Conservation (phyloP, 805 yeast genomes). For the Scheffersomyces ergatensis region DNA sequence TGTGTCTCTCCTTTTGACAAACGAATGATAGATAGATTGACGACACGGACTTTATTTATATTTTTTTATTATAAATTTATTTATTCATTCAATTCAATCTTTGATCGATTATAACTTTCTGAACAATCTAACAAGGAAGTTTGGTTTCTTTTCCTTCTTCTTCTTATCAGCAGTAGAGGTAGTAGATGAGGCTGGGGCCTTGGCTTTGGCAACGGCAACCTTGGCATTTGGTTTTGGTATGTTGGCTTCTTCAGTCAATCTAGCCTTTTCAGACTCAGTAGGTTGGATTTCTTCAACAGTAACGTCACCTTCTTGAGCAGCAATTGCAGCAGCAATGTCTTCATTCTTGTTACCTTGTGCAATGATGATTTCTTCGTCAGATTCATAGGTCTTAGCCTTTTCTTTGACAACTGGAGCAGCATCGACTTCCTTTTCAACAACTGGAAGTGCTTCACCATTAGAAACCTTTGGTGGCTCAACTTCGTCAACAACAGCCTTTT, state of each 20-base stretch:
- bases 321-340: slow-evolving; percentile 32
- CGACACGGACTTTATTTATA: too few species aligned
- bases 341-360: slow-evolving; percentile 32
- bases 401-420: slow-evolving; percentile 18
- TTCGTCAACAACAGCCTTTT: too few species aligned
- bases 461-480: slow-evolving; percentile 1
- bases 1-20: too few species aligned
- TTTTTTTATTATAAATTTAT: too few species aligned
- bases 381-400: slow-evolving; percentile 1
- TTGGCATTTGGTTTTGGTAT: slow-evolving; percentile 3
- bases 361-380: slow-evolving; percentile 37
- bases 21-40: too few species aligned
- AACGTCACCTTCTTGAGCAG: slow-evolving; percentile 33
- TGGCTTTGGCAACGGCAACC: slow-evolving; percentile 1
- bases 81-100: too few species aligned
- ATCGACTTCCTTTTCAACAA: slow-evolving; percentile 17
- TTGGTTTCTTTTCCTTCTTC: slow-evolving; percentile 8
- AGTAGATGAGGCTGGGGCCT: not conserved
- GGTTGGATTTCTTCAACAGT: slow-evolving; percentile 43
- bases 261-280: slow-evolving; percentile 34
- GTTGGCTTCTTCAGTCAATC: slow-evolving; percentile 32
- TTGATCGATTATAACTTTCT: slow-evolving; percentile 12
- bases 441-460: slow-evolving; percentile 5
- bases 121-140: slow-evolving; percentile 11
- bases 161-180: not conserved